Conservation (phyloP, 495 filamentous ascomycete species). For the Podospora comata region DNA sequence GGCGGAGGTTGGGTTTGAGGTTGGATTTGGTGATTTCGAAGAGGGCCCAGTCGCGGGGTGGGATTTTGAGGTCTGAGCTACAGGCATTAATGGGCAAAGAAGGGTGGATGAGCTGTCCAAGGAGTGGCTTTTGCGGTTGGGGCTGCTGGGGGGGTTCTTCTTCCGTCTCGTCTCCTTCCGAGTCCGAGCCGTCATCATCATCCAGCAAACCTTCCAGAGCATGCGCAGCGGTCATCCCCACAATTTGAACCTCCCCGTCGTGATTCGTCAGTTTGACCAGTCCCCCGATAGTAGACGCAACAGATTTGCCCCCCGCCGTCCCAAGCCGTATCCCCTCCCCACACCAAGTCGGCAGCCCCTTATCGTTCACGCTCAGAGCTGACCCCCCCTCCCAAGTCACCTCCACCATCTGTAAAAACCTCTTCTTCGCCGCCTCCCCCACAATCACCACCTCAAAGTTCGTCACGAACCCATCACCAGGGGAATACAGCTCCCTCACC, state of each 20-base stretch:
- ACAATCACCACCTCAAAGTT: slow-evolving; percentile 17
- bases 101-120: too few relatives aligned
- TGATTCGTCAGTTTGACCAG: slow-evolving; percentile 19
- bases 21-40: slow-evolving; percentile 14
- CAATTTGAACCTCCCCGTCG: slow-evolving; percentile 15
- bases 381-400: slow-evolving; percentile 5
- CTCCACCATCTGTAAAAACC: slow-evolving; percentile 10
- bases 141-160: background rate
- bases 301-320: background rate
- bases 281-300: slow-evolving; percentile 18
- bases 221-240: slow-evolving; percentile 26
- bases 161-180: background rate
- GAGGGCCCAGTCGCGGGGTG: slow-evolving; percentile 18
- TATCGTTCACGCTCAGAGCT: slow-evolving; percentile 1
- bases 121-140: too few relatives aligned
- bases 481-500: slow-evolving; percentile 17
- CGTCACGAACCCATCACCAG: slow-evolving; percentile 17
- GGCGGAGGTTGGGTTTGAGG: slow-evolving; percentile 18
- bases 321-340: slow-evolving; percentile 14
- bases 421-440: slow-evolving; percentile 11
- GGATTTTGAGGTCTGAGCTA: slow-evolving; percentile 2
- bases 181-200: background rate
- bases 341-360: slow-evolving; percentile 16
- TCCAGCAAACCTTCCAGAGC: slow-evolving; percentile 13
- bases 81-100: background rate